Conservation (phyloP, 2,329 filamentous ascomycete species). For the Seiridium cupressi region DNA sequence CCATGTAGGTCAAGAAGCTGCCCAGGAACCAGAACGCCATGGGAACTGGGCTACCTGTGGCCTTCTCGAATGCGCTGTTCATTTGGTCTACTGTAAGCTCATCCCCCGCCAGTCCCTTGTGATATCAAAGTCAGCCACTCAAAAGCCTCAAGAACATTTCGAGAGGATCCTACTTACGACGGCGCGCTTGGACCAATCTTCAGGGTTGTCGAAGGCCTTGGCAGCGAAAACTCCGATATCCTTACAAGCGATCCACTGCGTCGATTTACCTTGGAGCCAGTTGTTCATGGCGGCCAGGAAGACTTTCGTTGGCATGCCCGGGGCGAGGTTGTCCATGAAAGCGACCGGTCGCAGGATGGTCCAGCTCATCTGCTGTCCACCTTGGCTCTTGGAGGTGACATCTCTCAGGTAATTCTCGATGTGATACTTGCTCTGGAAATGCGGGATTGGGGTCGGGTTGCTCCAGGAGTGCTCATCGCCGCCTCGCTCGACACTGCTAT, state of each 20-base stretch:
- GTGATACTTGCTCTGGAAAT: conserved; percentile 60
- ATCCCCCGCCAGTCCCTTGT: conserved; percentile 38
- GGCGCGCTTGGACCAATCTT: conserved; percentile 32
- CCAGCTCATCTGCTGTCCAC: conserved; percentile 48
- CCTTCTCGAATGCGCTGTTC: conserved; percentile 21
- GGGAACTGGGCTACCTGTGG: conserved; percentile 25
- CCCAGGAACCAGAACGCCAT: conserved; percentile 27
- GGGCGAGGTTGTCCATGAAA: conserved; percentile 56
- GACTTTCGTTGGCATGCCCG: conserved; percentile 32
- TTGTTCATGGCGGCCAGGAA: conserved; percentile 32
- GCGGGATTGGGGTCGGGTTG: conserved; percentile 54
- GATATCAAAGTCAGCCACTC: not conserved
- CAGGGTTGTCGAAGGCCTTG: conserved; percentile 37
- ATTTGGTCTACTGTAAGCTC: conserved; percentile 36
- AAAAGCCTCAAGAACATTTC: not conserved
- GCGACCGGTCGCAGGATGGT: conserved; percentile 61
- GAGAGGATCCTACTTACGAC: conserved; percentile 20
- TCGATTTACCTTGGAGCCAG: conserved; percentile 26
- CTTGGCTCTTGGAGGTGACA: conserved; percentile 28
- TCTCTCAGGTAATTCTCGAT: conserved; percentile 62
- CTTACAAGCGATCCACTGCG: conserved; percentile 38
- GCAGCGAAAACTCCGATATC: conserved; percentile 46
- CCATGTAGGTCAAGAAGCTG: conserved; percentile 24
- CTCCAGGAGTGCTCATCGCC: conserved; percentile 48
- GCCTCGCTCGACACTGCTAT: conserved; percentile 62